Evolutionary conservation across 2,329 filamentous ascomycete species (phyloP).

Genomic region (Colletotrichum falcatum): DNA sequence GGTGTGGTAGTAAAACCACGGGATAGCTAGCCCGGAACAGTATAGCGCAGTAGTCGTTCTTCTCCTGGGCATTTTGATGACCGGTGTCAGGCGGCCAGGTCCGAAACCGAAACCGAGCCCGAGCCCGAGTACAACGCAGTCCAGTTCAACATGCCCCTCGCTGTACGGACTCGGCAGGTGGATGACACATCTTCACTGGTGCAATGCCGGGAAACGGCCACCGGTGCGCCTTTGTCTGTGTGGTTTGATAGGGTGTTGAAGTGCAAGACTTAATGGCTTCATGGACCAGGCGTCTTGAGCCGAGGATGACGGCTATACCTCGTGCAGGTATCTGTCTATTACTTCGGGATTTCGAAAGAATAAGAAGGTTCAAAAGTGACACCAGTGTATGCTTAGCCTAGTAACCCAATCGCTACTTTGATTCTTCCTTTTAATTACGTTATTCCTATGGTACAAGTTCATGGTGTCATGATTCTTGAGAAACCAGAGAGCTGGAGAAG

Average conservation of each 20-base stretch:
- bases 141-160: neutral
- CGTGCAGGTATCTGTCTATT: neutral
- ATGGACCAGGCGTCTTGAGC: neutral
- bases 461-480: neutral
- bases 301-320: neutral
- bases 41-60: neutral
- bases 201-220: neutral
- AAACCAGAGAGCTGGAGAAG: neutral
- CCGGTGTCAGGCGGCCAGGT: neutral
- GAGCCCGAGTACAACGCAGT: neutral
- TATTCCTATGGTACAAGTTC: neutral
- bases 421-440: neutral
- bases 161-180: slow-evolving; percentile 8
- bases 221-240: slow-evolving; percentile 1
- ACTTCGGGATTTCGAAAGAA: neutral
- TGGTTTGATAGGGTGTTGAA: neutral
- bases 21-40: neutral
- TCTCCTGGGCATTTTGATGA: neutral
- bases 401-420: neutral
- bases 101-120: slow-evolving; percentile 34
- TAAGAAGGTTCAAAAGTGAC: neutral
- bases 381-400: slow-evolving; percentile 1
- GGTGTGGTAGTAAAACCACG: neutral
- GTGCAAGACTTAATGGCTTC: neutral
- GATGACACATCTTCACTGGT: neutral